phyloP scores from a whole-genome alignment of 208 protist genomes.

The Acanthamoeba quina region DNA sequence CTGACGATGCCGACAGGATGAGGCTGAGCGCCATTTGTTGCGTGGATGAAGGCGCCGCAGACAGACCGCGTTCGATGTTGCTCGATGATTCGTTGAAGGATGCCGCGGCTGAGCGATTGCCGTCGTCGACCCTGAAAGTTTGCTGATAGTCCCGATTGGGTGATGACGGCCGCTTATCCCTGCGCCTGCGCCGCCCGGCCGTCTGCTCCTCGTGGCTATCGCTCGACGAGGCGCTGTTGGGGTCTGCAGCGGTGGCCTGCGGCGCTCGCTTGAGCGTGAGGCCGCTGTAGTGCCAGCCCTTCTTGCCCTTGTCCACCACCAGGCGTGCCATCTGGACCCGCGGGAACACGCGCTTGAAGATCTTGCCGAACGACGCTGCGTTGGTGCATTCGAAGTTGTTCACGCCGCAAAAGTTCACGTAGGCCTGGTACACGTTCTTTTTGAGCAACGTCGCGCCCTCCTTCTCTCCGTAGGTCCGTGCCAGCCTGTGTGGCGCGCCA shows the following conservation, averaged over 20 bases:
- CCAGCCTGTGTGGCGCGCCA: neutral
- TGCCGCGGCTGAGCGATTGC: too few relatives aligned
- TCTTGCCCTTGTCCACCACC: slow-evolving; percentile 47
- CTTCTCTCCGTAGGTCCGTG: slow-evolving; percentile 4
- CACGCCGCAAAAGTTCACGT: neutral
- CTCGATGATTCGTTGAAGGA: too few relatives aligned
- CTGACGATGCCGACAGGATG: too few relatives aligned
- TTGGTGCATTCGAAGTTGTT: slow-evolving; percentile 24
- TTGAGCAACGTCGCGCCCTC: slow-evolving; percentile 12
- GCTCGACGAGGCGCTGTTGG: neutral
- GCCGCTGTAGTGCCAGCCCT: slow-evolving; percentile 50
- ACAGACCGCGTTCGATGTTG: too few relatives aligned
- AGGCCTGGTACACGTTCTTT: neutral
- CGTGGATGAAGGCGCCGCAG: too few relatives aligned
- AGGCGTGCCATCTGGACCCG: slow-evolving; percentile 20
- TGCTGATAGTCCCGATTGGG: neutral
- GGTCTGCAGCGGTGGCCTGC: neutral
- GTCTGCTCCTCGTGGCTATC: neutral
- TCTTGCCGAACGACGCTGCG: slow-evolving; percentile 25
- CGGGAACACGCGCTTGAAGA: slow-evolving; percentile 34
- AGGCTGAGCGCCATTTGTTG: too few relatives aligned
- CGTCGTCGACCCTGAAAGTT: too few relatives aligned
- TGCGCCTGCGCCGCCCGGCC: neutral
- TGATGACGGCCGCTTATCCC: neutral
- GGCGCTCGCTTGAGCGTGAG: neutral